A percentile compares a stretch with the other conserved stretches of the same genome.
These are phyloP conservation scores for Penicillium simplicissimum DNA, from an alignment of 495 filamentous ascomycete species.

Conservation along the genomic window DNA sequence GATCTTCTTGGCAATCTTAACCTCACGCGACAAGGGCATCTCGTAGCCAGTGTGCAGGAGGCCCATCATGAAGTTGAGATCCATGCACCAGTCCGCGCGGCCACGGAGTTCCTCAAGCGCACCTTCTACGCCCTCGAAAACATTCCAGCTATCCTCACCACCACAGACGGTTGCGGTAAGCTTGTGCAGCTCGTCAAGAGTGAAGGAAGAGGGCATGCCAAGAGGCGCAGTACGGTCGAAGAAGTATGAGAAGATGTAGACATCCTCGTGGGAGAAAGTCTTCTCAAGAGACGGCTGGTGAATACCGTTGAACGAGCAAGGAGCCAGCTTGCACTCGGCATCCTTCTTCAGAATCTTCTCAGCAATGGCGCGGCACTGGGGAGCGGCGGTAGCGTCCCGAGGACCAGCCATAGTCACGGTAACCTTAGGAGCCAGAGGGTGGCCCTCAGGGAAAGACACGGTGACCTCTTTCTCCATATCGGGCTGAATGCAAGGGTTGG, in stretches of 20 bases:
- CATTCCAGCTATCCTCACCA: conserved; percentile 73
- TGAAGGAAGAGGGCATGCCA: conserved; percentile 95
- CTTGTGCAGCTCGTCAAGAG: conserved; percentile 80
- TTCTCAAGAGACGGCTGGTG: conserved; percentile 91
- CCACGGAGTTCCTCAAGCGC: conserved; percentile 72
- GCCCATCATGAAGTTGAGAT: conserved; percentile 92
- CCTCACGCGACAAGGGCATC: conserved; percentile 93
- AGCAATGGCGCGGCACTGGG: conserved; percentile 85
- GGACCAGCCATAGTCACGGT: conserved; percentile 92
- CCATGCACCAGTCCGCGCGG: conserved; percentile 87
- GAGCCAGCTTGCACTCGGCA: conserved; percentile 73
- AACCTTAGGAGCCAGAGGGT: conserved; percentile 59
- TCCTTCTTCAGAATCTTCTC: conserved; percentile 92
- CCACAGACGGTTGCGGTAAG: conserved; percentile 81
- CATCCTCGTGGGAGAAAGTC: conserved; percentile 88
- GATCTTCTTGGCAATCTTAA: conserved; percentile 98
- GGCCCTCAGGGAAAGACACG: conserved; percentile 61
- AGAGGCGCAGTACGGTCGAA: conserved; percentile 88
- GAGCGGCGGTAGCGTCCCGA: conserved; percentile 60
- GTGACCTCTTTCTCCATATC: conserved; percentile 70
- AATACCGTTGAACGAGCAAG: conserved; percentile 96
- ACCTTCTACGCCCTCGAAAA: conserved; percentile 70
- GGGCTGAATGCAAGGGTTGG: conserved; percentile 86
- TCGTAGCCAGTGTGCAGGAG: conserved; percentile 95
- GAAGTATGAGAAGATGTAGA: conserved; percentile 97